Evolutionary conservation across 176 grass and related monocot genomes (phyloP), one percentile per base, ranked within the genome.

Genomic region (Oryza rufipogon): DNA sequence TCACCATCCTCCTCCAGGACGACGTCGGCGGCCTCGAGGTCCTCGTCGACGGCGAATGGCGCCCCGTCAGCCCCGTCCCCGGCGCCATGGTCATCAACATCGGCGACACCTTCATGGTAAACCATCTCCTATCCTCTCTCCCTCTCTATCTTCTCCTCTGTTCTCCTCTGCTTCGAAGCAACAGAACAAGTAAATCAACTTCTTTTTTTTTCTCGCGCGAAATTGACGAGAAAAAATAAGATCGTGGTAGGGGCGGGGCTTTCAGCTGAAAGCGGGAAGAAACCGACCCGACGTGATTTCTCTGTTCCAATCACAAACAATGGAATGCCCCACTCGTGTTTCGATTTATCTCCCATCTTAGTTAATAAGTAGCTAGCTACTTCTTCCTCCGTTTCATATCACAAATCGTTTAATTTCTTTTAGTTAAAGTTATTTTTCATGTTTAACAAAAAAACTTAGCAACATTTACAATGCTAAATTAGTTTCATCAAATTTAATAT

Each of bases 101-200:
- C 68, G 96, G 96, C 33, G 96, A 98, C 85, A 98, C 93, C 30
- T 98, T 98, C 89, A 98, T 91, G 96, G 95, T 97, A 94, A 94
- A 61, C 9, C 45, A 46, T 16, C 25, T 17, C 30, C 15, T 9
- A 15, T 6, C n/a, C n/a, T n/a, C n/a, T n/a, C n/a, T n/a, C n/a
- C n/a, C n/a, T n/a, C n/a, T n/a, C n/a, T n/a, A n/a, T n/a, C n/a
- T n/a, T 30, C 6, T 17, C 34, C 34, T 36, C 34, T 36, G 19
- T 9, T 44, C n/a, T 75, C 9, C 71, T 66, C 26, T 66, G 71
- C 36, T 83, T 75, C 81, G 60, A 39, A 51, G n/a, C 71, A 75
- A 67, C 71, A 74, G 58, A 49, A 63, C 17, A 1, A 56, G 52
- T 20, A 56, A 56, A 2, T 7, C 17, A 56, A 20, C 38, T 39